These are phyloP conservation scores for Rhizophlyctis rosea DNA, from an alignment of 192 early-diverging fungal species.

Conservation along the genomic window DNA sequence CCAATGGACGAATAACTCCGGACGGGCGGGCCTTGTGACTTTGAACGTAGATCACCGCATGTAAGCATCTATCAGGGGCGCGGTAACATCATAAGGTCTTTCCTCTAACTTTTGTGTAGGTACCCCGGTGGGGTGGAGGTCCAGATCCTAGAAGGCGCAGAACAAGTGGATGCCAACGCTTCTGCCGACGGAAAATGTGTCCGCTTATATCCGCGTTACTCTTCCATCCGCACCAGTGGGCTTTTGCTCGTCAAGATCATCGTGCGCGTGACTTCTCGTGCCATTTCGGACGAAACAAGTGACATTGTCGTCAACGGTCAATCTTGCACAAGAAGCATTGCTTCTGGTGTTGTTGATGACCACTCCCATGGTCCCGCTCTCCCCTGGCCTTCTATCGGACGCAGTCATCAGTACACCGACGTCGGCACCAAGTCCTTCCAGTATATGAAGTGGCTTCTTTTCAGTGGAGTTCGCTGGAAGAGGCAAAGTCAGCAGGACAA, in stretches of 20 bases:
- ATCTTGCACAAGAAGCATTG: background rate
- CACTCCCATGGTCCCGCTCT: background rate
- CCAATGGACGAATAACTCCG: background rate
- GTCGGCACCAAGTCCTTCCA: background rate
- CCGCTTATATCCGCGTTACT: background rate
- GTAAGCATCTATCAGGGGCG: background rate
- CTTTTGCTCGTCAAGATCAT: background rate
- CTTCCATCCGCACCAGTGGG: background rate
- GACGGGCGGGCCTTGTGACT: background rate
- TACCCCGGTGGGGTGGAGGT: constrained; percentile 23
- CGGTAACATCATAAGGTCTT: no score
- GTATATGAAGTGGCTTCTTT: background rate
- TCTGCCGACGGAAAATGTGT: background rate
- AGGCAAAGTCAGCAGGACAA: background rate
- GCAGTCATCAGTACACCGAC: background rate
- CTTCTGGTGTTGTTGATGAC: background rate
- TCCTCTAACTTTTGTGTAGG: no score
- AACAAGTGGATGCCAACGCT: background rate
- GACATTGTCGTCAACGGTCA: background rate
- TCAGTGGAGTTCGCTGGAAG: background rate
- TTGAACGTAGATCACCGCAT: constrained; percentile 1
- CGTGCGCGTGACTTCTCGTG: background rate
- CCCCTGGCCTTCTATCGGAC: background rate
- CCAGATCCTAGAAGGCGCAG: constrained; percentile 2
- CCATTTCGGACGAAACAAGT: background rate